Base-by-base conservation (phyloP, 352 stramenopile species). In the Hyphochytrium catenoides region DNA sequence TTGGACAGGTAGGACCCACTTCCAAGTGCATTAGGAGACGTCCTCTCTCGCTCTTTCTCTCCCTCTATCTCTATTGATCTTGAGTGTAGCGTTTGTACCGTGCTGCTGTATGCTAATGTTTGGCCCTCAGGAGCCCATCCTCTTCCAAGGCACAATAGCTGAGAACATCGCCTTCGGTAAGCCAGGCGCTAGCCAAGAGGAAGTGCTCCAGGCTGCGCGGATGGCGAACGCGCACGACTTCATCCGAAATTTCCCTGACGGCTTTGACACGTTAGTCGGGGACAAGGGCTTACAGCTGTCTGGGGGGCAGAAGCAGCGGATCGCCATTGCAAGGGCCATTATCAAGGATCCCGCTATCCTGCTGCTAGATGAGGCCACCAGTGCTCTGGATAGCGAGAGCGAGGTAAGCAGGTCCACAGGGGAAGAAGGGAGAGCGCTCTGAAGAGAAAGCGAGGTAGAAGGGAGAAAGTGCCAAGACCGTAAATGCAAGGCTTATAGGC, bases 341-440 rank as follows among this genome's bases (percentile, higher is more conserved):
- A 32, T 60, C 20, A 61, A 62, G 32, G 51, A 61, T 24, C 53
- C 51, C 1, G 30, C 26, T 3, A 57, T 62, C 25, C 39, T 62
- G 28, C 16, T 66, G 3, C 34, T 66, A 15, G 53, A 62, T 43
- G 69, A 87, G 43, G 67, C 64, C 8, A 84, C 66, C 9, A 55
- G 23, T 15, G 58, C 66, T 8, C 46, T 94, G 2, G 81, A 95
- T 46, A 73, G 51, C 22, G 47, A 87, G 34, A 91, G 60, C 8
- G 79, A 94, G 58, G 12, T 15, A 36, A 14, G 31, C 31, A n/a
- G n/a, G n/a, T n/a, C 9, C 23, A 31, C 14, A 12, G 28, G 12
- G 17, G 17, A 43, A 17, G 12, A 8, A 14, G 31, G 8, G 15
- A 23, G 20, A 28, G 30, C 14, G 36, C 15, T 14, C 7, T 9